Base-by-base conservation (phyloP, 2,329 filamentous ascomycete genomes). In the Cryphonectria parasitica region DNA sequence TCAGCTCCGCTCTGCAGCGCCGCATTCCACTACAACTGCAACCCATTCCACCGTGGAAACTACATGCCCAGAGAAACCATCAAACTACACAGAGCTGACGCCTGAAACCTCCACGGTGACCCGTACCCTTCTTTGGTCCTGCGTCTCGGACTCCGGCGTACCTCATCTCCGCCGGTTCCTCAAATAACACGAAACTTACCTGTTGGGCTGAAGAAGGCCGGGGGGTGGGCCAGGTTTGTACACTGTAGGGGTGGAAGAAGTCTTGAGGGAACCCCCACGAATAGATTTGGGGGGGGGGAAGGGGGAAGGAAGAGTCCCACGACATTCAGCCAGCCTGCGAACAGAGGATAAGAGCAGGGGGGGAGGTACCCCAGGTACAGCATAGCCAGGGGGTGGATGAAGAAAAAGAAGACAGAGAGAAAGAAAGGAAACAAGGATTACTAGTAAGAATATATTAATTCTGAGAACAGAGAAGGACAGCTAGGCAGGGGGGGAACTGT, bases 61-160 rank as follows among this genome's bases (percentile, higher is more conserved):
- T 45, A 41, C 36, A 5, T 64, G 61, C 39, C 39, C 61, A 45
- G 28, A 49, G 22, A 25, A 39, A 64, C 36, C 36, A 13, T 25
- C 25, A 13, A 45, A 6, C 39, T 19, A 45, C 61, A 64, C 39
- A 64, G 39, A 45, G n/a, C 61, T 43, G 36, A 43, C 39, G 45
- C 36, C 39, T 64, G 61, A 64, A 64, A 64, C 61, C 61, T 39
- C 39, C 54, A 31, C 54, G 13, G 54, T 58, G 25, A 34, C 25
- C 19, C 54, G 45, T 70, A 61, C 69, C 60, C n/a, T 54, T 54
- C n/a, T 52, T 49, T 39, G 34, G 60, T 34, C 60, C 49, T 68
- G 41, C 69, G 65, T 36, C 31, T 66, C 69, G 67, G 69, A 64
- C 63, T 68, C n/a, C 19, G 22, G 41, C 49, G 34, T 34, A 34